Conservation (phyloP, 2,329 filamentous ascomycete genomes). For the Phyllosticta ampelicida region DNA sequence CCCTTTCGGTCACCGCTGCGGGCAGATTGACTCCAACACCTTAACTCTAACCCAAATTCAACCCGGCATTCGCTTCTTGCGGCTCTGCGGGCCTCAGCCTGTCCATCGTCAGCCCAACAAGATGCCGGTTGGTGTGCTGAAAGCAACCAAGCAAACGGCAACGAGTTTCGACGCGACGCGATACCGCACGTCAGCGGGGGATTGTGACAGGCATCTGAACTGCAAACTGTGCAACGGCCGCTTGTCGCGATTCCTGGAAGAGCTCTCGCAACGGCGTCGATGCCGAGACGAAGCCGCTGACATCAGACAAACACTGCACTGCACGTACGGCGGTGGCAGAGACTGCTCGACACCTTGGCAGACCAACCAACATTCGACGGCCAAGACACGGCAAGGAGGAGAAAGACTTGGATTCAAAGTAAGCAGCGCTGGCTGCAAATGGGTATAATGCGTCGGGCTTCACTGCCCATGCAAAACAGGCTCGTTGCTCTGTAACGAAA, state of each 20-base stretch:
- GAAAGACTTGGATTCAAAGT: background rate
- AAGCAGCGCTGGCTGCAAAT: background rate
- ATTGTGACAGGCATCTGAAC: background rate
- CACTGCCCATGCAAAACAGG: background rate
- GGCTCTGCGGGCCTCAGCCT: background rate
- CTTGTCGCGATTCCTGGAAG: background rate
- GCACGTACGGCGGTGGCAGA: too few species aligned
- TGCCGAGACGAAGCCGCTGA: background rate
- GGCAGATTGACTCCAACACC: too few species aligned
- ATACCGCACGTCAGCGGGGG: background rate
- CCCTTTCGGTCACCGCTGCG: too few species aligned
- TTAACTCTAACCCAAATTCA: background rate
- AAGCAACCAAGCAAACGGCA: background rate
- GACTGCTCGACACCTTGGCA: background rate
- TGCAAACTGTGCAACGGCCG: background rate
- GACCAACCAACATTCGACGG: background rate
- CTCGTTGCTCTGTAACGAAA: background rate
- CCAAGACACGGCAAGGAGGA: background rate
- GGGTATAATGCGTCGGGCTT: background rate
- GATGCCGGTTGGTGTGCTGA: background rate
- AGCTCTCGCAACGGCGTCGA: background rate
- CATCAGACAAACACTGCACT: background rate
- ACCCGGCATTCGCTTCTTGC: background rate
- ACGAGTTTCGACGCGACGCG: background rate
- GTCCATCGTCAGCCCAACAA: too few species aligned